Percentiles rank a stretch among this genome's conserved stretches.
Conservation (phyloP, 2,329 filamentous ascomycete genomes). For the Cadophora sp. region DNA sequence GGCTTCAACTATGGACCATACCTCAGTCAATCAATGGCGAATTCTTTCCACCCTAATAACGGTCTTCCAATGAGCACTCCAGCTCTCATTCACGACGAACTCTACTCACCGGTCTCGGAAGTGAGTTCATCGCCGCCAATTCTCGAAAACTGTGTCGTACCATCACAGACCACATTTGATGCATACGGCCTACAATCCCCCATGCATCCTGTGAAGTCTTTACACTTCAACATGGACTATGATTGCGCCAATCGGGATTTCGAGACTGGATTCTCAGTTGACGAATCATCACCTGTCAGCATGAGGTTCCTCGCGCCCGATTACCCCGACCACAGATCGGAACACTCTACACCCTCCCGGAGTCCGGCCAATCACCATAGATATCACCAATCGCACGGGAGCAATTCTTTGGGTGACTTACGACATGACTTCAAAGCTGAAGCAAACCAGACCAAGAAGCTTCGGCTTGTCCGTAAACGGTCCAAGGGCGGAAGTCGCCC, state of each 20-base stretch:
- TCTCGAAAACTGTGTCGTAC: slow-evolving; percentile 36
- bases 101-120: slow-evolving; percentile 31
- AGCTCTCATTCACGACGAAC: slow-evolving; percentile 31
- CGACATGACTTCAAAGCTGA: background rate
- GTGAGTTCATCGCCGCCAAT: slow-evolving; percentile 24
- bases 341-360: background rate
- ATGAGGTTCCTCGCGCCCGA: background rate
- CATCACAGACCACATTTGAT: slow-evolving; percentile 39
- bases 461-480: background rate
- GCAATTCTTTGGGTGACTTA: background rate
- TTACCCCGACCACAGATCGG: background rate
- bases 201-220: slow-evolving; percentile 22
- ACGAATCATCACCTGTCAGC: background rate
- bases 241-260: slow-evolving; percentile 25
- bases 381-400: background rate
- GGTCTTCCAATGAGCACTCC: slow-evolving; percentile 28
- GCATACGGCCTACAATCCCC: slow-evolving; percentile 31
- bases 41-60: slow-evolving; percentile 21
- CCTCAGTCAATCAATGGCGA: slow-evolving; percentile 6
- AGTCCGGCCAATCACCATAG: background rate
- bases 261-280: background rate
- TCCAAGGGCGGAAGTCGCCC: background rate
- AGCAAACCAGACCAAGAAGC: background rate
- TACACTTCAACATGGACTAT: slow-evolving; percentile 29
- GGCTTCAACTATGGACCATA: slow-evolving; percentile 13